These are phyloP conservation scores for Colletotrichum sp. DNA, from an alignment of 2,329 filamentous ascomycete species.

Conservation along the genomic window DNA sequence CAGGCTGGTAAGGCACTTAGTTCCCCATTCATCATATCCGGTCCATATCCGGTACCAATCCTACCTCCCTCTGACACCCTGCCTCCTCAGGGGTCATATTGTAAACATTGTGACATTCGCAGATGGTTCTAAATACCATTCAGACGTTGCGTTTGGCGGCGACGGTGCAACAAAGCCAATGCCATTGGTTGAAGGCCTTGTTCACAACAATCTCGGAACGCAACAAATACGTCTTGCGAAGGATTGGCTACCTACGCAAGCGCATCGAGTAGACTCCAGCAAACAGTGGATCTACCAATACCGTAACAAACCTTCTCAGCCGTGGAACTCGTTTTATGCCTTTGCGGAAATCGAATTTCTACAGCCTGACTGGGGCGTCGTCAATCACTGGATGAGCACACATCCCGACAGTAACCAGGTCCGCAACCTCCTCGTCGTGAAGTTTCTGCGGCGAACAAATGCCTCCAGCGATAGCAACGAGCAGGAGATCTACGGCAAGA, in stretches of 20 bases:
- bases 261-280: slow-evolving; percentile 40
- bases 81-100: slow-evolving; percentile 53
- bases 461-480: slow-evolving; percentile 39
- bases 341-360: slow-evolving; percentile 72
- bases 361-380: slow-evolving; percentile 62
- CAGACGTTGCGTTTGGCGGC: slow-evolving; percentile 71
- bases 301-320: slow-evolving; percentile 47
- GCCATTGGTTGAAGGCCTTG: slow-evolving; percentile 48
- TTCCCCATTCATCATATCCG: neutral
- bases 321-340: slow-evolving; percentile 67
- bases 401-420: slow-evolving; percentile 58
- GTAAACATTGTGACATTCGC: slow-evolving; percentile 64
- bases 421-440: slow-evolving; percentile 54
- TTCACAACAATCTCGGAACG: slow-evolving; percentile 55
- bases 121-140: slow-evolving; percentile 51
- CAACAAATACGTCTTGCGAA: slow-evolving; percentile 61
- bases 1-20: slow-evolving; percentile 44
- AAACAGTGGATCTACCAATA: slow-evolving; percentile 70
- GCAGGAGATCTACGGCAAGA: slow-evolving; percentile 54
- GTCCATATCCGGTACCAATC: neutral
- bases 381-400: slow-evolving; percentile 63
- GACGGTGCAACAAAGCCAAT: slow-evolving; percentile 65
- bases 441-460: slow-evolving; percentile 52
- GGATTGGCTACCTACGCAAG: slow-evolving; percentile 51
- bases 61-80: neutral